Percentiles rank a stretch among this genome's conserved stretches.
Conservation (phyloP, 2,329 filamentous ascomycete genomes). For the Neopestalotiopsis clavispora region DNA sequence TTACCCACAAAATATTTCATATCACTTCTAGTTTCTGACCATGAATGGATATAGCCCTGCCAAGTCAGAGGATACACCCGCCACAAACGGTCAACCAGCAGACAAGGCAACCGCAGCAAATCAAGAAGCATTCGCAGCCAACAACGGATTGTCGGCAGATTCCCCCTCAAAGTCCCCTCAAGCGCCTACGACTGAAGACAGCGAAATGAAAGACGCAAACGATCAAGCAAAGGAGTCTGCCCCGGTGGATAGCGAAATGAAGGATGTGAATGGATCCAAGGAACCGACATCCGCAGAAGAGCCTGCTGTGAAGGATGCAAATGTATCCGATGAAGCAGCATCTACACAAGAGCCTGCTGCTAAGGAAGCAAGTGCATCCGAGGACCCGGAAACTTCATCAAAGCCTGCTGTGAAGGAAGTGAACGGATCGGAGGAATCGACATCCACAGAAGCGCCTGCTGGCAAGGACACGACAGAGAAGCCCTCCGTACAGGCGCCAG, state of each 20-base stretch:
- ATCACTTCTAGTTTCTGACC: not conserved
- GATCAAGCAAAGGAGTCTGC: conserved; percentile 17
- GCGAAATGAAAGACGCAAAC: conserved; percentile 25
- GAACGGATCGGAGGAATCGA: not conserved
- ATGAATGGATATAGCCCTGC: not conserved
- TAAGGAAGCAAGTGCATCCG: no score
- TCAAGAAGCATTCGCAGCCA: conserved; percentile 29
- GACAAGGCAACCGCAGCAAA: conserved; percentile 23
- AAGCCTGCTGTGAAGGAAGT: no score
- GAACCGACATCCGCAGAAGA: conserved; percentile 19
- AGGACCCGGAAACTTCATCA: not conserved
- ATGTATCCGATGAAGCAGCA: conserved; percentile 22
- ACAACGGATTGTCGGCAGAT: conserved; percentile 25
- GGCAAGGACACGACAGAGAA: not conserved
- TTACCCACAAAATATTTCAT: not conserved
- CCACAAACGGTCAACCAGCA: conserved; percentile 29
- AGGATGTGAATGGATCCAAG: conserved; percentile 23
- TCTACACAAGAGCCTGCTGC: conserved; percentile 3
- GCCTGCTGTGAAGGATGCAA: conserved; percentile 21
- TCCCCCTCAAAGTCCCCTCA: conserved; percentile 12
- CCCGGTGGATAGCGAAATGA: conserved; percentile 25
- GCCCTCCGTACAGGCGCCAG: conserved; percentile 4
- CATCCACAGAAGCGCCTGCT: not conserved
- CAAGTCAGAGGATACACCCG: conserved; percentile 22
- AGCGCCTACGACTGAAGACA: conserved; percentile 24